Conservation (phyloP, 345 rosid genomes). For the Eucalyptus sp. region DNA sequence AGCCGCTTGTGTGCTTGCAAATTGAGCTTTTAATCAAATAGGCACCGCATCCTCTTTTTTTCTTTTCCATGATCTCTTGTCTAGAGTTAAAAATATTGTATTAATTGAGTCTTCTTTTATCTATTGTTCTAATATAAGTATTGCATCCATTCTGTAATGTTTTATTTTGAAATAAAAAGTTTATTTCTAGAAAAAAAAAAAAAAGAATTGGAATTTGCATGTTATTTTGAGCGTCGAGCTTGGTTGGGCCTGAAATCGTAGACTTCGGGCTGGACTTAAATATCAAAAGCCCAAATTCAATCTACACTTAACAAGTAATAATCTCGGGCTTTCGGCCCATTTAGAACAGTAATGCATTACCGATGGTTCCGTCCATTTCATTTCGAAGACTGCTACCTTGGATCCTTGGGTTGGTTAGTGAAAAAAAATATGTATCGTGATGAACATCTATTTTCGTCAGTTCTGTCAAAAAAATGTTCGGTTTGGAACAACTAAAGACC, state of each 20-base stretch:
- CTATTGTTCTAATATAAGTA: too few relatives aligned
- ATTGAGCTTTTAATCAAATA: too few relatives aligned
- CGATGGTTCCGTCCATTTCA: not conserved
- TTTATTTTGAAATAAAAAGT: too few relatives aligned
- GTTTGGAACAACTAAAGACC: not conserved
- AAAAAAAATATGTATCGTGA: not conserved
- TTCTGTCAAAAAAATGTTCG: not conserved
- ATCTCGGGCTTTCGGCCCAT: not conserved
- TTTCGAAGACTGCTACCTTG: not conserved
- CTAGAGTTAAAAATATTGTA: too few relatives aligned
- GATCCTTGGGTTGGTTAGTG: too few relatives aligned
- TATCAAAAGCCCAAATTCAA: not conserved
- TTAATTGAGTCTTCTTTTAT: too few relatives aligned
- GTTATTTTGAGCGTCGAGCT: not conserved
- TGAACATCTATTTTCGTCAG: not conserved
- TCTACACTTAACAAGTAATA: not conserved
- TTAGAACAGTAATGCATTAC: not conserved
- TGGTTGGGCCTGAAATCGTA: not conserved
- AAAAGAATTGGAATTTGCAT: not conserved
- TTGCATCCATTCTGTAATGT: too few relatives aligned
- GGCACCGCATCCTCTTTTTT: too few relatives aligned
- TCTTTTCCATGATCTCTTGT: too few relatives aligned
- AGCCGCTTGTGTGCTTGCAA: too few relatives aligned
- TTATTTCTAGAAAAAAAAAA: too few relatives aligned
- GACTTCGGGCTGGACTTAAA: not conserved